Evolutionary conservation across 352 stramenopile genomes (phyloP).

Genomic region (Globisporangium lucens): DNA sequence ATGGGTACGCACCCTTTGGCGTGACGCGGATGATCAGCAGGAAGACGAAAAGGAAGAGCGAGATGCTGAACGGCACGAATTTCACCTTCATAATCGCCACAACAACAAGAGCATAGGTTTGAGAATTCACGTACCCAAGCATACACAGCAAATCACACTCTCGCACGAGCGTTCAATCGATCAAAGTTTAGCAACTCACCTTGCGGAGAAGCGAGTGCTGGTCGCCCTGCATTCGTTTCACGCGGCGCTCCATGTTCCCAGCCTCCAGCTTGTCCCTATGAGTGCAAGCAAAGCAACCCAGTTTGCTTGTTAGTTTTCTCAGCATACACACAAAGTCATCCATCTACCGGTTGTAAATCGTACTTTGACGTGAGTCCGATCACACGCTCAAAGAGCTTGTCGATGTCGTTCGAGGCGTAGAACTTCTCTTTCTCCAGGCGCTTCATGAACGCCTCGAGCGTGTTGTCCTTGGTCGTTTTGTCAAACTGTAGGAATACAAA

Average conservation of each 20-base stretch:
- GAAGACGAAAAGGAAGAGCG: conserved; percentile 67
- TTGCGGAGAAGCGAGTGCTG: conserved; percentile 83
- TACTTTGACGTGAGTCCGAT: conserved; percentile 80
- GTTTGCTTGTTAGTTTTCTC: background rate
- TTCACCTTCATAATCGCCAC: conserved; percentile 52
- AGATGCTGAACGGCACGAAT: conserved; percentile 68
- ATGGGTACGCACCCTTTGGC: conserved; percentile 44
- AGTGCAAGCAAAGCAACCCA: conserved; percentile 7
- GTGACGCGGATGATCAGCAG: conserved; percentile 73
- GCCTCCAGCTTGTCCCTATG: conserved; percentile 79
- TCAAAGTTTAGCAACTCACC: conserved; percentile 23
- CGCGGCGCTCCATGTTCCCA: conserved; percentile 84
- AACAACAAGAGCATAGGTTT: background rate
- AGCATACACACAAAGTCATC: background rate
- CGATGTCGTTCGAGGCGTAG: conserved; percentile 76
- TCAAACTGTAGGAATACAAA: conserved; percentile 64
- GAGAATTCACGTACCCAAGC: background rate
- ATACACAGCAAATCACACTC: background rate
- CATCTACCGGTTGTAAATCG: background rate
- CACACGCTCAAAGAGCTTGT: conserved; percentile 74
- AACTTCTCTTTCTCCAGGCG: conserved; percentile 75
- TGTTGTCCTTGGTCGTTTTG: conserved; percentile 80
- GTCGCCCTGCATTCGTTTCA: conserved; percentile 80
- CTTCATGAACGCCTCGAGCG: conserved; percentile 77
- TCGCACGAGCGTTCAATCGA: background rate